Evolutionary conservation across 2,329 filamentous ascomycete genomes (phyloP), one percentile per base, ranked within the genome.

Genomic region (Helicocarpus griseus): DNA sequence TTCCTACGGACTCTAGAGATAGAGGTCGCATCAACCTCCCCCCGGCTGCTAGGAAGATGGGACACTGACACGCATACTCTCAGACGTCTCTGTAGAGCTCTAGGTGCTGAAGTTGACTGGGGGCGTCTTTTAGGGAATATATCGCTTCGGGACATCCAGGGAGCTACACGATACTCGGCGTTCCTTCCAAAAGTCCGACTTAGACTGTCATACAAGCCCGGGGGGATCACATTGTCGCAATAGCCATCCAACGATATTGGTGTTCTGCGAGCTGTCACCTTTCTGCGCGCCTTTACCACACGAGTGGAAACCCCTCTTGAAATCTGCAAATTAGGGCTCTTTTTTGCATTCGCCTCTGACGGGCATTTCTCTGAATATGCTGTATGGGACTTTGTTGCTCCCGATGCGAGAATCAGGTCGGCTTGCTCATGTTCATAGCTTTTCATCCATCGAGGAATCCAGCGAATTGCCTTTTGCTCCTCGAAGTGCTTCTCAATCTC

Each of bases 361-460:
- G 21, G 13, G 14, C 13, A 11, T 3, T 9, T 28, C 40, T n/a
- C 14, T 22, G 22, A 21, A 31, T 11, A 13, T 9, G 13, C 17
- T 29, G 26, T 5, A 45, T 21, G 26, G 31, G 31, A 1, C 31
- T 14, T 35, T 14, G 31, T 26, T 58, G 57, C 28, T 64, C 60
- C 59, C 59, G 63, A n/a, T 14, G n/a, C n/a, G n/a, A n/a, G n/a
- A n/a, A 64, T 63, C 2, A 55, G 49, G 54, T 63, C 46, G 11
- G 61, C 61, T 0, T 60, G 55, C 2, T 52, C 50, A 35, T 50
- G 57, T 2, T 61, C 58, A 54, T 64, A 63, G 51, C 61, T 63
- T 43, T 56, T 57, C 19, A 65, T 26, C 38, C 56, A 64, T 9
- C 55, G 53, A 4, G 62, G 63, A 26, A 68, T 13, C 57, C 62